A percentile compares a stretch with the other conserved stretches of the same genome.
Conservation (phyloP, 495 filamentous ascomycete genomes). For the Aspergillus avenaceus region DNA sequence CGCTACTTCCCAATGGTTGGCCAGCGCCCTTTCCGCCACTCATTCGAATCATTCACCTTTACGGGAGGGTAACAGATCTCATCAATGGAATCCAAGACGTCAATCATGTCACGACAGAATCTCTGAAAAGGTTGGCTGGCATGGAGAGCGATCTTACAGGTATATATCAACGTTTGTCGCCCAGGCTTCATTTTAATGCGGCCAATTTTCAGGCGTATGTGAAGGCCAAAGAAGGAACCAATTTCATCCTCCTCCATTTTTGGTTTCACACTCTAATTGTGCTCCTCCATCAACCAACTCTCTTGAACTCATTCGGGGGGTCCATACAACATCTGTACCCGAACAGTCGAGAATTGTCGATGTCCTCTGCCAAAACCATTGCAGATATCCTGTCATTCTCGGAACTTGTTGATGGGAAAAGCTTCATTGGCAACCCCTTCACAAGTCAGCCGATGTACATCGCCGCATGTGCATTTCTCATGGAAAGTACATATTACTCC, state of each 20-base stretch:
- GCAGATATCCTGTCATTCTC: conserved; percentile 79
- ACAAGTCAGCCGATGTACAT: conserved; percentile 89
- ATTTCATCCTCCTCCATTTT: conserved; percentile 83
- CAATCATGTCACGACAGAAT: conserved; percentile 69
- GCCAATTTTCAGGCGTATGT: conserved; percentile 75
- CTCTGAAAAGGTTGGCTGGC: conserved; percentile 58
- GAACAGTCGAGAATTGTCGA: conserved; percentile 74
- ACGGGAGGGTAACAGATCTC: conserved; percentile 75
- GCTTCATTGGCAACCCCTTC: conserved; percentile 80
- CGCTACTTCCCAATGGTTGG: conserved; percentile 54
- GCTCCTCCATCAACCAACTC: conserved; percentile 74
- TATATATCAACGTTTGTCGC: conserved; percentile 72
- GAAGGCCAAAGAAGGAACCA: conserved; percentile 70
- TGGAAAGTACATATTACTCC: conserved; percentile 62
- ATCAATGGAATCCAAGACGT: conserved; percentile 77
- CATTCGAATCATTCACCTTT: conserved; percentile 78
- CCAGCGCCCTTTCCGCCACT: conserved; percentile 74
- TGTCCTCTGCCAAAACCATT: conserved; percentile 86
- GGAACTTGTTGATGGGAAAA: conserved; percentile 72
- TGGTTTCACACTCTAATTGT: conserved; percentile 89
- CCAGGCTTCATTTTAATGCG: conserved; percentile 71
- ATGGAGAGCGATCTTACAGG: conserved; percentile 74
- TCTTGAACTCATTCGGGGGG: conserved; percentile 72
- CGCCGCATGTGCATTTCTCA: conserved; percentile 79
- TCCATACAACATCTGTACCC: conserved; percentile 64